Evolutionary conservation across 2,329 filamentous ascomycete genomes (phyloP), one percentile per base, ranked within the genome.

Genomic region (Coniella lustricola): DNA sequence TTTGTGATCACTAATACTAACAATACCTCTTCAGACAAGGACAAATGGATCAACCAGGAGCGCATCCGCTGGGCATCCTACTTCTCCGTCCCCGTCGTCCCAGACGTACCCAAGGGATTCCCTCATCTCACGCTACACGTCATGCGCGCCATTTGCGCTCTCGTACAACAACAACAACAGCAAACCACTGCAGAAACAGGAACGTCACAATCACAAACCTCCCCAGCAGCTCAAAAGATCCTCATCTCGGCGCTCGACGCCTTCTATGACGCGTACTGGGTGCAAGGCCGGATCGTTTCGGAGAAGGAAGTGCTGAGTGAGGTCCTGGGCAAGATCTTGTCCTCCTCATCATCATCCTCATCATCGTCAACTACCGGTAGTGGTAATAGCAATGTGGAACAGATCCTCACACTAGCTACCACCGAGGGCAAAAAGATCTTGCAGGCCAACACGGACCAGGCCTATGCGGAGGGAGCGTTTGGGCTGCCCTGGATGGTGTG

Each of bases 401-500:
- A 12, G 52, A 61, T 65, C 17, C 50, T 64, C 21, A 51, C 57
- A 16, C 54, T 56, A 1, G 56, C 62, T 2, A 35, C 48, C 2
- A 59, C 56, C 1, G 58, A 60, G 7, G 62, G 59, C 42, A 68
- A 68, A 53, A 18, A 53, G 13, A 41, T 50, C 3, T 56, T 69
- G n/a, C 14, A 53, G 25, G 43, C 48, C 12, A 67, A 69, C 53
- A 69, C 66, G 4, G 61, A 66, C 43, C 17, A 42, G 16, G 25
- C 25, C 5, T 29, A 29, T 29, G 25, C 25, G 25, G 25, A 29
- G 25, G 25, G 25, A 10, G 67, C 66, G 1, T 68, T 68, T 52
- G 66, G 67, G 2, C 49, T 69, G 35, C 67, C 66, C 4, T 70
- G 66, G 65, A 54, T 68, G 44, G 59, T 59, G 9, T 69, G 66